Evolutionary conservation across 140 eudicot species (phyloP).

Genomic region (Cichorium intybus): DNA sequence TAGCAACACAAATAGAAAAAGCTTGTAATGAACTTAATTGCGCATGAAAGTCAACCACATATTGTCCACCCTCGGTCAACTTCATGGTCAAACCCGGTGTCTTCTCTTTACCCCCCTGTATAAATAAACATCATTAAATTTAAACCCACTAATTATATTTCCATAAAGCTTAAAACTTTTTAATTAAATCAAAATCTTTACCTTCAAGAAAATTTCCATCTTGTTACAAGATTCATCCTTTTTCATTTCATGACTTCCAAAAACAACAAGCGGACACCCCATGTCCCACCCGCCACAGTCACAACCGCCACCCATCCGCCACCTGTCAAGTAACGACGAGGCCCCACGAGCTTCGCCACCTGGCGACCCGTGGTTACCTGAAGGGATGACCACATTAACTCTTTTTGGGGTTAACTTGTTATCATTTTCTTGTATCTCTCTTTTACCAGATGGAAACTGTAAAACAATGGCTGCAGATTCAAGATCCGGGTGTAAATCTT

Average conservation of each 20-base stretch:
- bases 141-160: no score
- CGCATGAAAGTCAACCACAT: conserved; percentile 81
- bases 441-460: conserved; percentile 59
- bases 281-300: conserved; percentile 99
- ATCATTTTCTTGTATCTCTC: conserved; percentile 41
- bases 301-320: conserved; percentile 86
- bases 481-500: conserved; percentile 71
- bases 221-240: conserved; percentile 28
- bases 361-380: conserved; percentile 80
- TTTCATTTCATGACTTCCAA: conserved; percentile 38
- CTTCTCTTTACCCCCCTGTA: conserved; percentile 69
- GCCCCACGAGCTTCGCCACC: conserved; percentile 58
- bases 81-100: conserved; percentile 65
- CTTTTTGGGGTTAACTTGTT: conserved; percentile 31
- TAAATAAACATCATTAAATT: not conserved
- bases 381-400: conserved; percentile 70
- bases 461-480: conserved; percentile 84
- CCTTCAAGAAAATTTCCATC: conserved; percentile 60
- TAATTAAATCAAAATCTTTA: conserved; percentile 22
- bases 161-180: not conserved
- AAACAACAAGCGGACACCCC: conserved; percentile 73
- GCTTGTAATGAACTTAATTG: conserved; percentile 83
- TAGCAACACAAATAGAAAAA: conserved; percentile 76
- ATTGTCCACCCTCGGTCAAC: conserved; percentile 57
- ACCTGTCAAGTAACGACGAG: conserved; percentile 72